Evolutionary conservation across 257 asterid species (phyloP).

Genomic region (Solanum chiquidenum): DNA sequence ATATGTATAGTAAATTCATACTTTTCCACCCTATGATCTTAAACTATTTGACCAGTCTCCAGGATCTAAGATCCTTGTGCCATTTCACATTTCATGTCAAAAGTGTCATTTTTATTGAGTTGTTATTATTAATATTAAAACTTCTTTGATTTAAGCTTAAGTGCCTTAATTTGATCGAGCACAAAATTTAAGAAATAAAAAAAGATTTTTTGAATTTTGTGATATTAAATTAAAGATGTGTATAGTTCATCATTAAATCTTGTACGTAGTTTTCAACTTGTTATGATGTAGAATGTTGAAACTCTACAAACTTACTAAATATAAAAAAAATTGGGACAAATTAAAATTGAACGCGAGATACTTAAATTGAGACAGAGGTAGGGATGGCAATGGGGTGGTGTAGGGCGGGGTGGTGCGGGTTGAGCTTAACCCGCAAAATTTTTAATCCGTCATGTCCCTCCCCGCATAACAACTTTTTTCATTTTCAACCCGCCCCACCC

Average conservation of each 20-base stretch:
- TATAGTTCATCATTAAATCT: no score
- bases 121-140: not conserved
- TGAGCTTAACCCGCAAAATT: no score
- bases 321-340: no score
- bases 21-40: not conserved
- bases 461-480: no score
- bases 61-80: not conserved
- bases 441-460: no score
- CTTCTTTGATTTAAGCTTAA: not conserved
- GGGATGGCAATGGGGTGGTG: no score
- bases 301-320: no score
- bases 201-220: not conserved
- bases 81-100: not conserved
- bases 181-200: rapidly evolving
- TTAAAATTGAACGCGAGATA: no score
- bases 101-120: not conserved
- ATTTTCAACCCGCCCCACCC: no score
- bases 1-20: not conserved
- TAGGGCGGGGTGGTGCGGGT: no score
- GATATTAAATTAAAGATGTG: not conserved
- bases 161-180: not conserved
- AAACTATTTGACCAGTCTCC: not conserved
- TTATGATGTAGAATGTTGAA: no score
- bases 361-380: not conserved
- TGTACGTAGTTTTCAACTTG: no score